Base-by-base conservation (phyloP, 352 stramenopile genomes). In the Lagenidium giganteum region DNA sequence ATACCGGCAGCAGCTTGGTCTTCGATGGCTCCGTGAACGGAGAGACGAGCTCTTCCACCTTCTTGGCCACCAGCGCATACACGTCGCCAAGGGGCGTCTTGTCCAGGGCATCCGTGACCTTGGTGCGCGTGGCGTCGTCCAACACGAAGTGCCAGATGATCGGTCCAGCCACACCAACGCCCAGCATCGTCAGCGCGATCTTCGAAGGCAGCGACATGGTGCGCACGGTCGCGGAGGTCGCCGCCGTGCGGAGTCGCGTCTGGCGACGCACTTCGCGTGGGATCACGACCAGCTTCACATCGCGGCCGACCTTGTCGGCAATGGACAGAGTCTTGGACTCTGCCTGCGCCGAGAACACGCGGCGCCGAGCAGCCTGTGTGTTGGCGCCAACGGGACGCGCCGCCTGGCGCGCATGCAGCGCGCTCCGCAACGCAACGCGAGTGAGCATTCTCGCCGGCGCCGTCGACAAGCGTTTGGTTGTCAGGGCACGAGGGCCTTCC, bases 1-100 rank as follows among this genome's bases (percentile, higher is more conserved):
- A 22, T 41, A 79, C 68, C n/a, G 82, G 82, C 50, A 94, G 52
- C 28, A 94, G 56, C 54, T 94, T 92, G 22, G 72, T 67, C 36
- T 81, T 68, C 24, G 73, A 87, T n/a, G 82, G 82, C 12, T 92
- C 75, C 21, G 77, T 92, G 51, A 86, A 92, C 5, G 79, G 82
- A 34, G 76, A 75, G 39, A 79, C 64, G 20, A 72, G 63, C 42
- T 92, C 72, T 43, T 83, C 67, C 42, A 92, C 61, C 42, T 91
- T 81, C 23, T 59, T 69, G 12, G 67, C 67, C 20, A 76, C 27
- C 20, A 81, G 57, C 7, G 37, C 55, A 57, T 88, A 91, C 21
- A 83, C 49, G 42, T 83, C 70, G 14, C 81, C 81, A 3, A 93
- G 63, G 23, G 74, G 57, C 22, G 81, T 89, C n/a, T 66, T 53